These are phyloP conservation scores for Aspergillus unguis DNA, from an alignment of 2,329 filamentous ascomycete genomes.

Conservation along the genomic window DNA sequence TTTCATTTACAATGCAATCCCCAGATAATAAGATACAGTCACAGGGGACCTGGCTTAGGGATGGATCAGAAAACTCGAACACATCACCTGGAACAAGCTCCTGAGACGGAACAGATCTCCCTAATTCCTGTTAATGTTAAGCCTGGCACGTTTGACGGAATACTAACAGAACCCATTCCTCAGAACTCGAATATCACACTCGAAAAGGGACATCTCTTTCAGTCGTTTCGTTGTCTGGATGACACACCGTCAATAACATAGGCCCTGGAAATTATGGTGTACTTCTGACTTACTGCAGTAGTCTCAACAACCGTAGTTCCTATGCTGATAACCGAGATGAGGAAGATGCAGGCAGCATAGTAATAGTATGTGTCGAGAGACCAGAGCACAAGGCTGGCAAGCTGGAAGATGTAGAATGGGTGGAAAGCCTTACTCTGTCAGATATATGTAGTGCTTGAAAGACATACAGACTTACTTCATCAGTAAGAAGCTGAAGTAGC, in stretches of 20 bases:
- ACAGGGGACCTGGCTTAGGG: slow-evolving; percentile 80
- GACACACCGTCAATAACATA: slow-evolving; percentile 9
- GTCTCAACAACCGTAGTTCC: slow-evolving; percentile 86
- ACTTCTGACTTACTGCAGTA: slow-evolving; percentile 58
- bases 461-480: slow-evolving; percentile 61
- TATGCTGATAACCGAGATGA: slow-evolving; percentile 93
- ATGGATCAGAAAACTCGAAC: slow-evolving; percentile 94
- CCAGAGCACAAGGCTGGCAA: slow-evolving; percentile 91
- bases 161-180: slow-evolving; percentile 85
- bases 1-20: slow-evolving; percentile 98
- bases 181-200: slow-evolving; percentile 90
- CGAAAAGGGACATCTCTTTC: slow-evolving; percentile 87
- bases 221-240: slow-evolving; percentile 78
- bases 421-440: slow-evolving; percentile 67
- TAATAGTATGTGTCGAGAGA: slow-evolving; percentile 97
- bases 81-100: slow-evolving; percentile 94
- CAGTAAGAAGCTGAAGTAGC: slow-evolving; percentile 74
- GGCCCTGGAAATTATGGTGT: not conserved
- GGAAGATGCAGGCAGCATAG: slow-evolving; percentile 90
- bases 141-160: not conserved
- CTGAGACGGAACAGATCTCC: slow-evolving; percentile 78
- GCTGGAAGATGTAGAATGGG: slow-evolving; percentile 97
- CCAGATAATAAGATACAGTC: slow-evolving; percentile 88
- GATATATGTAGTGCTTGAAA: not conserved
- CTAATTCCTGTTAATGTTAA: slow-evolving; percentile 38